phyloP scores from a whole-genome alignment of 331 rosid genomes.

The Pyracantha coccinea region DNA sequence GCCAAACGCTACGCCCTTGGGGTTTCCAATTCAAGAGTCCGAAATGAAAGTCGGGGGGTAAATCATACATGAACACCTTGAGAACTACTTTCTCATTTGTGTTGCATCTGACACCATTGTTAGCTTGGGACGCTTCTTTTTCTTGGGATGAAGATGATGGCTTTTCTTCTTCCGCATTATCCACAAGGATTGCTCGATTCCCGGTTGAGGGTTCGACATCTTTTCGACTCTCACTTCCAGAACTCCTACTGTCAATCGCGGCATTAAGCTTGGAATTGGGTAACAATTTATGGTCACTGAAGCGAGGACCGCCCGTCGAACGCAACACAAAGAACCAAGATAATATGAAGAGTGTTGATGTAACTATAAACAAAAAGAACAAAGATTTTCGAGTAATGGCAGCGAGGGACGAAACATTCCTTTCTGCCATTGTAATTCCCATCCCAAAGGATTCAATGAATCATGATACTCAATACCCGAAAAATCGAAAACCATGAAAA shows the following conservation, averaged over 20 bases:
- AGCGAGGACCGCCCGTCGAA: slow-evolving; percentile 26
- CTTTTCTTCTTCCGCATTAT: slow-evolving; percentile 23
- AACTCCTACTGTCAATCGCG: not conserved
- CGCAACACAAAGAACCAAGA: slow-evolving; percentile 62
- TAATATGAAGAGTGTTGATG: slow-evolving; percentile 37
- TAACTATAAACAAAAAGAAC: slow-evolving; percentile 35
- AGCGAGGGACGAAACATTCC: slow-evolving; percentile 22
- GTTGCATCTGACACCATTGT: slow-evolving; percentile 15
- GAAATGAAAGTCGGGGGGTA: slow-evolving; percentile 63
- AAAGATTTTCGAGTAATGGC: slow-evolving; percentile 40
- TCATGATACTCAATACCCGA: not conserved
- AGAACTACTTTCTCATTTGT: slow-evolving; percentile 19
- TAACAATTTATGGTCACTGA: slow-evolving; percentile 21
- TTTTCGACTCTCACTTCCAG: slow-evolving; percentile 5
- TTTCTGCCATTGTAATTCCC: slow-evolving; percentile 38
- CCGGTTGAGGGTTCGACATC: slow-evolving; percentile 16
- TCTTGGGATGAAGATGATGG: not conserved
- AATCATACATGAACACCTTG: slow-evolving; percentile 73
- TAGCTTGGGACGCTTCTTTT: slow-evolving; percentile 3
- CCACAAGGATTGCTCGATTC: slow-evolving; percentile 39
- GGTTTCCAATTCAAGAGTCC: slow-evolving; percentile 59
- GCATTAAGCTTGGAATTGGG: slow-evolving; percentile 30
- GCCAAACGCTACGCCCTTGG: slow-evolving; percentile 44
- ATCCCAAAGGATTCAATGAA: not conserved
- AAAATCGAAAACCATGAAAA: not conserved